These are phyloP conservation scores for rapeseed (Brassica napus) DNA, from an alignment of 345 rosid species.

Conservation along the genomic window DNA sequence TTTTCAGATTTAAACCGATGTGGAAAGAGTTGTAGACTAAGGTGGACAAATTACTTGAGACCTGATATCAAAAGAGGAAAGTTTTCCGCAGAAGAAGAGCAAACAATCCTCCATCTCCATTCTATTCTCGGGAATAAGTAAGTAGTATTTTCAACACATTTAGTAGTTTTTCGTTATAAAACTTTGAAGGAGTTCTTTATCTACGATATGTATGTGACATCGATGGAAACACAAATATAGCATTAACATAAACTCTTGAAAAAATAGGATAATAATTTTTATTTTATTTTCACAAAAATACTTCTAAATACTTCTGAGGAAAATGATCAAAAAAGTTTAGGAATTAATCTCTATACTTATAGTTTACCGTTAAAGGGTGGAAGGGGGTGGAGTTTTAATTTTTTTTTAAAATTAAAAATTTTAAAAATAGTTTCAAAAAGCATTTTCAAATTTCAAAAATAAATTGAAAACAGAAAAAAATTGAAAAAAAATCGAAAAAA, in stretches of 20 bases:
- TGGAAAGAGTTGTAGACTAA: slow-evolving; percentile 81
- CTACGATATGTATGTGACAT: neutral
- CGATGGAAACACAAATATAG: neutral
- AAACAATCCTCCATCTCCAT: slow-evolving; percentile 75
- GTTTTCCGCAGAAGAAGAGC: slow-evolving; percentile 77
- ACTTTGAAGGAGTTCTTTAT: neutral
- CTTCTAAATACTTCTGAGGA: too few relatives aligned
- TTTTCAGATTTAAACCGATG: slow-evolving; percentile 72
- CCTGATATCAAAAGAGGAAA: slow-evolving; percentile 85
- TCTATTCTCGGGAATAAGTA: slow-evolving; percentile 81
- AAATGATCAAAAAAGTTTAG: too few relatives aligned
- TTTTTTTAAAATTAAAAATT: too few relatives aligned
- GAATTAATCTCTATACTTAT: too few relatives aligned
- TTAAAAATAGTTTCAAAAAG: too few relatives aligned
- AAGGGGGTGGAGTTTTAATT: too few relatives aligned
- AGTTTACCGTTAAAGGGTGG: too few relatives aligned
- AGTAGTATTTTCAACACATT: slow-evolving; percentile 25
- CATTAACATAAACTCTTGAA: neutral
- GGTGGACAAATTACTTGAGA: slow-evolving; percentile 82
- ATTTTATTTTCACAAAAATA: too few relatives aligned
- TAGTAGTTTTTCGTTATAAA: neutral
- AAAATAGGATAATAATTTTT: too few relatives aligned
- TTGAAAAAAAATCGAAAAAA: too few relatives aligned
- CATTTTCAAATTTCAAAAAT: too few relatives aligned
- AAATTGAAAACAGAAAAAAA: too few relatives aligned